Base-by-base conservation (phyloP, 257 asterid genomes). In the Nicotiana undulata region DNA sequence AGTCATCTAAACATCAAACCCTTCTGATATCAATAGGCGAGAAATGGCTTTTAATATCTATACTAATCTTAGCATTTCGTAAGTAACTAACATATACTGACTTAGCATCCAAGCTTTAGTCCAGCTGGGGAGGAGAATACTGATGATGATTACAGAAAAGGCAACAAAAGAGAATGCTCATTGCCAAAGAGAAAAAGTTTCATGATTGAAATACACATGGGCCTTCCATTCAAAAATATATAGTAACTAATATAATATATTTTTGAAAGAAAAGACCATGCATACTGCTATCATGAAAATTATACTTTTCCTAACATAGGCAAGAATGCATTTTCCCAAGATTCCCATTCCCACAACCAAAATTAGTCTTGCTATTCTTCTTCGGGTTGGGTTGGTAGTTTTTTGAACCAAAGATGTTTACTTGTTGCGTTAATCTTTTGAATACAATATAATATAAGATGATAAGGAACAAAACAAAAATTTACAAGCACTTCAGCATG, bases 181-280 rank as follows among this genome's bases (percentile, higher is more conserved):
- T 70, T 12, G 46, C 77, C 59, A n/a, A 70, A 37, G 77, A 70
- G 77, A 70, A 80, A 51, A 51, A 79, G 67, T 79, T 70, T 1
- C 12, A n/a, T 8, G 60, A 80, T 4, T 3, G 49, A 26, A 32
- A 61, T 55, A 72, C 72, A 79, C 83, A 63, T 74, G 86, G 74
- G 72, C 56, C 78, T 83, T 83, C 44, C 86, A 83, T 83, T 83
- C 86, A 83, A 83, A 83, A 83, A 83, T 16, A 82, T 82, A 79
- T 61, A 70, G 0, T 11, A 24, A 56, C 49, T 24, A 24, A 9
- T 9, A 11, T 20, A 70, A 83, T 53, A 82, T 74, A 34, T 31
- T 83, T 83, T 63, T 74, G 86, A 83, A 63, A 51, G 79, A 76
- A 75, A 80, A 46, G 60, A 75, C 52, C 81, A 75, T 40, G 78